Evolutionary conservation across 2,329 filamentous ascomycete species (phyloP).

Genomic region (Sporothrix globosa): DNA sequence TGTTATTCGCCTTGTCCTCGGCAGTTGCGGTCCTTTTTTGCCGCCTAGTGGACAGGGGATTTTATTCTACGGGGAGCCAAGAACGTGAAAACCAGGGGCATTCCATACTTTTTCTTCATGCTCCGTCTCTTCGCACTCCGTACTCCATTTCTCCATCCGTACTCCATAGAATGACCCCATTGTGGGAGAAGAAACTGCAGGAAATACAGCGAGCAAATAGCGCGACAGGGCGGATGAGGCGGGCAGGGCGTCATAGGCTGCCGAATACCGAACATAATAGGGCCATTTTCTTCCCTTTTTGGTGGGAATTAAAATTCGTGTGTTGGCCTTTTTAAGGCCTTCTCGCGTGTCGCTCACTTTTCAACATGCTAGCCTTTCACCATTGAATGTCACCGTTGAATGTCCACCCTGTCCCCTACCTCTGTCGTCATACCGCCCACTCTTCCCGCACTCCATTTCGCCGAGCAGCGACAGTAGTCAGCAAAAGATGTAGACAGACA

Average conservation of each 20-base stretch:
- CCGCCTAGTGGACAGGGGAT: background rate
- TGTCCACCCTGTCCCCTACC: background rate
- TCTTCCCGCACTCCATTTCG: background rate
- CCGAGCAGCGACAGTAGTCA: background rate
- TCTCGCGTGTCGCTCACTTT: background rate
- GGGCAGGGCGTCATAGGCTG: conserved; percentile 11
- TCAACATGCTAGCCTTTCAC: background rate
- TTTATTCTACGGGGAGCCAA: conserved; percentile 15
- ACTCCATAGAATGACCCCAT: background rate
- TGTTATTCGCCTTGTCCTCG: background rate
- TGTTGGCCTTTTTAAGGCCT: background rate
- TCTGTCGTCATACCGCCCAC: conserved; percentile 4
- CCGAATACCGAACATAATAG: background rate
- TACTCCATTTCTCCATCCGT: background rate
- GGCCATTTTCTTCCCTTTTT: background rate
- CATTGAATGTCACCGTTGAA: no score
- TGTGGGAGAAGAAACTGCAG: background rate
- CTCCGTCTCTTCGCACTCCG: no score
- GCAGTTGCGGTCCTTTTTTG: conserved; percentile 21
- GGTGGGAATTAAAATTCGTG: background rate
- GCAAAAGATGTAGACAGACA: background rate
- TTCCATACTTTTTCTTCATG: background rate
- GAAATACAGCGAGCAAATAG: background rate
- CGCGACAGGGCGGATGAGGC: background rate
- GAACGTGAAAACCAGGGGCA: background rate